A percentile compares a stretch with the other conserved stretches of the same genome.
These are phyloP conservation scores for Peronospora belbahrii DNA, from an alignment of 352 stramenopile genomes.

Conservation along the genomic window DNA sequence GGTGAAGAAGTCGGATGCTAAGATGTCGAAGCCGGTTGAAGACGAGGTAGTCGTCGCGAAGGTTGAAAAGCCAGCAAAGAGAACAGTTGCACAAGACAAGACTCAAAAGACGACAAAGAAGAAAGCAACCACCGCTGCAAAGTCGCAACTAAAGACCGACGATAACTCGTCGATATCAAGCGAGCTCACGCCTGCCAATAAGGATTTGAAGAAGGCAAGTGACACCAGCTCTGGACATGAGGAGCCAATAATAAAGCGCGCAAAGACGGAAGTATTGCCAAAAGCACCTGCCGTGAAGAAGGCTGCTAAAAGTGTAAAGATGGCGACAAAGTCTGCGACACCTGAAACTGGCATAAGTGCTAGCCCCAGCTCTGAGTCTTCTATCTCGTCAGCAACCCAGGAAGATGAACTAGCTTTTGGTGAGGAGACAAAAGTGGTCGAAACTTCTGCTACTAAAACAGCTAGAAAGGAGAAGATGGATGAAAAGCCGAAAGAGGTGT, in stretches of 20 bases:
- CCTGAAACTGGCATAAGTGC: constrained; percentile 7
- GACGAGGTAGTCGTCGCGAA: constrained; percentile 1
- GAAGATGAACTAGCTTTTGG: constrained; percentile 10
- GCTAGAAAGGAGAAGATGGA: constrained; percentile 2
- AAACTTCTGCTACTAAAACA: constrained; percentile 14
- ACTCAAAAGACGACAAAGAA: constrained; percentile 18
- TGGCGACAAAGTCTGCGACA: constrained; percentile 2
- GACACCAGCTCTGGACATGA: constrained; percentile 18
- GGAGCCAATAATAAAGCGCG: constrained; percentile 30
- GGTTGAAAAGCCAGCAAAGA: constrained; percentile 16
- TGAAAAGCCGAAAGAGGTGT: constrained; percentile 4
- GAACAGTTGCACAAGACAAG: constrained; percentile 7
- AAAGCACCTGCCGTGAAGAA: constrained; percentile 23
- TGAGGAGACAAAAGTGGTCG: constrained; percentile 17
- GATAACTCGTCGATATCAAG: constrained; percentile 22
- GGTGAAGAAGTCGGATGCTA: constrained; percentile 9
- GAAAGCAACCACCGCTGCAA: constrained; percentile 7
- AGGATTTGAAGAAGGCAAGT: constrained; percentile 37
- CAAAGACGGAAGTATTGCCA: constrained; percentile 21
- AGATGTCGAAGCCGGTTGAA: background rate
- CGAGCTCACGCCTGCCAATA: constrained; percentile 8
- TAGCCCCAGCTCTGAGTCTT: constrained; percentile 8
- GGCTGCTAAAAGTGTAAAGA: constrained; percentile 12
- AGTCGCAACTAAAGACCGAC: background rate
- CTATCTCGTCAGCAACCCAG: constrained; percentile 9